Evolutionary conservation across 2,329 filamentous ascomycete species (phyloP), one percentile per base, ranked within the genome.

Genomic region (Chaetomium strumarium): DNA sequence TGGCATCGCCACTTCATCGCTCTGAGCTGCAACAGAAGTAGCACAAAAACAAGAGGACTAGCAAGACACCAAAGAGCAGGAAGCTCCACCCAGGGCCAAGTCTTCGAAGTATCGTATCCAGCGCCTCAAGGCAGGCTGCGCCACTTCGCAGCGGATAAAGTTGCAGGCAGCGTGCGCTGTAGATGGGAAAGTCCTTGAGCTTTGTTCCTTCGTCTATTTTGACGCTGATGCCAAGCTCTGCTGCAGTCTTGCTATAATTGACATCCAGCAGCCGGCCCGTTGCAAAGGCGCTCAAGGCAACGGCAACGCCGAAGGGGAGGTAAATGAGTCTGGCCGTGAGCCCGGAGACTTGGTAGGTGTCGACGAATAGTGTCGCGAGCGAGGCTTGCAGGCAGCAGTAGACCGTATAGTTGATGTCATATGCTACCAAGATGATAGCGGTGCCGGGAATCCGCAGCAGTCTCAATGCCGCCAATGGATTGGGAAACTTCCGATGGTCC

Each of bases 131-230:
- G 10, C 46, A 48, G 19, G 36, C 36, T 2, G 46, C 46, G 46
- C 46, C 36, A 40, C 33, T 24, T 48, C 46, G 14, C 46, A 48
- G n/a, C 46, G 46, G n/a, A 48, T 36, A 13, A 48, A 40, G 37
- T 48, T 48, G 36, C 46, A 48, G 19, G 46, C 46, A 14, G 46
- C 46, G 4, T 48, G 46, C 13, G 46, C 46, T 17, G 46, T 48
- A 5, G 46, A 47, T 47, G 9, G 34, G 45, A 19, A 47, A 47
- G 30, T 39, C 9, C 1, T 20, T 39, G 14, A 47, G 19, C 8
- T 31, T 8, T 7, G 36, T 47, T 9, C 9, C 36, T 11, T 47
- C 17, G 14, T 9, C 11, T 19, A 30, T 31, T 13, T 10, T 9
- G 9, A 47, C 11, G 14, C 2, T 10, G 36, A 38, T 6, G 14